Evolutionary conservation across 805 yeast genomes (phyloP), one percentile per base, ranked within the genome.

Genomic region (Metschnikowia similis): DNA sequence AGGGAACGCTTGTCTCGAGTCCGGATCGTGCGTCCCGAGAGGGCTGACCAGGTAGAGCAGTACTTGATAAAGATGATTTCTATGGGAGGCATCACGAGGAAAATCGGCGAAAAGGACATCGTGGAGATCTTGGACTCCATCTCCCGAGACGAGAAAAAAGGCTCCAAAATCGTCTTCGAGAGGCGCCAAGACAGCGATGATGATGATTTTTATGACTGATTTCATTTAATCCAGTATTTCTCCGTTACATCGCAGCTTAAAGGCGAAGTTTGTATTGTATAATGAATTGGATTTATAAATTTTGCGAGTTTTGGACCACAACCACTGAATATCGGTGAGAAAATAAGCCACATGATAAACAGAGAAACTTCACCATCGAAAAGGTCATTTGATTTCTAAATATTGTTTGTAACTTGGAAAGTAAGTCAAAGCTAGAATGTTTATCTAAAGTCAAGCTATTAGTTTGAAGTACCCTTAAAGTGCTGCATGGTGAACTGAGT

Each of bases 1-100:
- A 77, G 95, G 42, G 97, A 92, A 62, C 77, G 99, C 51, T 74
- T 92, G 41, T 81, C 91, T 16, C 76, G 99, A 51, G 95, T 92
- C 16, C 74, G 89, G 29, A 79, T 94, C 64, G 99, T 92, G 40
- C 82, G 91, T 62, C 95, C 95, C 2, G 98, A 94, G 47, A 76
- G 97, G 49, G 98, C 96, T 1, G 78, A 80, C 46, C 87, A 90
- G 2, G 97, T 90, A 11, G 97, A 92, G 60, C 83, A 84, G 54
- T 82, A 92, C 59, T 70, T 92, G 41, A 69, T 86, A 28, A 81
- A 83, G 58, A 69, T 92, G 65, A 87, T 84, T 8, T 81, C 83
- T 52, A 77, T 86, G 56, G 97, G 97, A 1, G 89, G 86, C 52
- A 70, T 92, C 34, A 73, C 80, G 48, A 77, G 83, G 52, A 88